A percentile compares a stretch with the other conserved stretches of the same genome.
Conservation (phyloP, 1,284 basidiomycete species). For the Microbotryum saponariae region DNA sequence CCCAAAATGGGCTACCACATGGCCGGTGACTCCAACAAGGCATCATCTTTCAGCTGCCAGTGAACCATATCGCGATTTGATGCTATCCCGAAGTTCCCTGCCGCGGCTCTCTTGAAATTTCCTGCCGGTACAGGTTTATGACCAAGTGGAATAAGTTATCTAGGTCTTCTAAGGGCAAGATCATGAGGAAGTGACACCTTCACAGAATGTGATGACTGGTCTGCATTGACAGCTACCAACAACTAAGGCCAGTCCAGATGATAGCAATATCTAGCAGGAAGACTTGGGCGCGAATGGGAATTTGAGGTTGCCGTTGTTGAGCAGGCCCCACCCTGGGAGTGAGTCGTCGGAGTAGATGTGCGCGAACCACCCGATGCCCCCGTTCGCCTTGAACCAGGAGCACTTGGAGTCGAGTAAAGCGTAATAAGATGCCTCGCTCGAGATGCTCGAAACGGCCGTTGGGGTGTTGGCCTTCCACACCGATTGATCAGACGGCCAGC, state of each 20-base stretch:
- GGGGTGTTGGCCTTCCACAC: slow-evolving; percentile 34
- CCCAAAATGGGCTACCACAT: slow-evolving; percentile 6
- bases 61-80: background rate
- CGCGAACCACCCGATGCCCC: slow-evolving; percentile 65
- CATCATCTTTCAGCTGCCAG: slow-evolving; percentile 12
- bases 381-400: slow-evolving; percentile 13
- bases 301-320: background rate
- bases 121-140: no score
- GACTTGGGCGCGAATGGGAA: no score
- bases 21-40: slow-evolving; percentile 10
- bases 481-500: slow-evolving; percentile 35
- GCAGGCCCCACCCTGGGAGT: slow-evolving; percentile 3
- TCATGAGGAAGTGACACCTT: no score
- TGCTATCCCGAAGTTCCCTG: background rate
- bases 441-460: slow-evolving; percentile 31
- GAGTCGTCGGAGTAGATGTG: slow-evolving; percentile 60
- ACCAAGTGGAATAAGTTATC: no score
- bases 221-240: no score
- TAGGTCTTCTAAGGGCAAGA: no score
- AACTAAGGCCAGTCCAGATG: no score
- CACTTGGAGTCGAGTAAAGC: slow-evolving; percentile 32
- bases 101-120: no score
- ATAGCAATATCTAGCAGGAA: no score
- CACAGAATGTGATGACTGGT: no score
- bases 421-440: slow-evolving; percentile 43